phyloP scores from a whole-genome alignment of 345 rosid genomes.

The Gossypium rotundifolium region DNA sequence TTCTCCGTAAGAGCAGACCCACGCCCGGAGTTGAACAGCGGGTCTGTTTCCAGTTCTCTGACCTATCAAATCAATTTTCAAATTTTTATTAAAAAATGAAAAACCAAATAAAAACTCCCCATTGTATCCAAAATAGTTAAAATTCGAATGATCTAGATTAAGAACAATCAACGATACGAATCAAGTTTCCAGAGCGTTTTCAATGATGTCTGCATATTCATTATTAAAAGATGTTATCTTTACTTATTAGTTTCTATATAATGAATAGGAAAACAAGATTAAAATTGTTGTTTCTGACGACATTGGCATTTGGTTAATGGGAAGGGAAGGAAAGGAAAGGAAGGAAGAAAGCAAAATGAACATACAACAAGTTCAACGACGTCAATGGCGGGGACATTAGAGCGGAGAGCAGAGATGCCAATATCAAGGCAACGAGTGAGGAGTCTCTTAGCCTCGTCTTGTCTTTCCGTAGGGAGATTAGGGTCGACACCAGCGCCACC shows the following conservation, averaged over 20 bases:
- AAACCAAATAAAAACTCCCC: neutral
- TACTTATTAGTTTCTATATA: too few relatives aligned
- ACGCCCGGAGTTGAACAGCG: conserved; percentile 89
- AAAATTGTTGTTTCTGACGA: too few relatives aligned
- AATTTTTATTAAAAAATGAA: neutral
- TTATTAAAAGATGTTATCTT: too few relatives aligned
- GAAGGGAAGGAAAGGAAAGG: too few relatives aligned
- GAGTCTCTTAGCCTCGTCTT: conserved; percentile 80
- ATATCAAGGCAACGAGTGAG: conserved; percentile 79
- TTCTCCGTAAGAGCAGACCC: conserved; percentile 89
- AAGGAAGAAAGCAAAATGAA: neutral
- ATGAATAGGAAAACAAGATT: too few relatives aligned
- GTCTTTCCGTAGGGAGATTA: conserved; percentile 70
- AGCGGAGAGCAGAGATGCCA: conserved; percentile 78
- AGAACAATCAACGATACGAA: too few relatives aligned
- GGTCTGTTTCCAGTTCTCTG: conserved; percentile 79
- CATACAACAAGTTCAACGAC: conserved; percentile 90
- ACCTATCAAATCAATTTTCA: conserved; percentile 33
- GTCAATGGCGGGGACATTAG: conserved; percentile 71
- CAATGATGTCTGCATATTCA: too few relatives aligned
- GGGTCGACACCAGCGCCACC: conserved; percentile 99
- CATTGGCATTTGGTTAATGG: too few relatives aligned
- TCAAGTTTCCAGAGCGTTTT: too few relatives aligned
- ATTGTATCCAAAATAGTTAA: too few relatives aligned
- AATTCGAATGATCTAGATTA: too few relatives aligned